These are phyloP conservation scores for Mycoemilia scoparia DNA, from an alignment of 192 early-diverging fungal species.

Conservation along the genomic window DNA sequence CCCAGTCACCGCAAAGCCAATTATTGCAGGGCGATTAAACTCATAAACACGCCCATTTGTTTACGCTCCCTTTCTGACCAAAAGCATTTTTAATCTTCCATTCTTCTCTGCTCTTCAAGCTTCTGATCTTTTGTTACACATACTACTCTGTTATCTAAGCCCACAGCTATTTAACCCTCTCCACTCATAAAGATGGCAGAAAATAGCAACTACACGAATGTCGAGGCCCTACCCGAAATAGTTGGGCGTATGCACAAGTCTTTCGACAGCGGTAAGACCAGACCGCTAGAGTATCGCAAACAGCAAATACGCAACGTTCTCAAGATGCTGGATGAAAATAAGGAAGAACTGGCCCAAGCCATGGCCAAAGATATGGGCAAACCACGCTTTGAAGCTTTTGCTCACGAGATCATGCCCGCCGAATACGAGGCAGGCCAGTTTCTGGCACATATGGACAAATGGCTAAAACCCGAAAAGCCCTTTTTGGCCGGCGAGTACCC, in stretches of 20 bases:
- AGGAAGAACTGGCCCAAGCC: slow-evolving; percentile 32
- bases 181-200: too few relatives aligned
- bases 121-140: too few relatives aligned
- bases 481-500: slow-evolving; percentile 10
- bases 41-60: too few relatives aligned
- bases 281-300: slow-evolving; percentile 11
- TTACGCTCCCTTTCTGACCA: too few relatives aligned
- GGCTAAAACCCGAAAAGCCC: slow-evolving; percentile 29
- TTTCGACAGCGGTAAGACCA: slow-evolving; percentile 21
- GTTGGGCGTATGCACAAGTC: slow-evolving; percentile 18
- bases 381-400: slow-evolving; percentile 25
- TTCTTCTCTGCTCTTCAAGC: too few relatives aligned
- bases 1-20: too few relatives aligned
- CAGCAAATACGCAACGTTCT: slow-evolving; percentile 45
- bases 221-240: slow-evolving; percentile 21
- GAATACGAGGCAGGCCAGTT: slow-evolving; percentile 33
- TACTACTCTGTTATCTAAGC: too few relatives aligned
- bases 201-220: slow-evolving; percentile 25
- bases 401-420: slow-evolving; percentile 33
- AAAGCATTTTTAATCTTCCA: too few relatives aligned
- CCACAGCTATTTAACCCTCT: too few relatives aligned
- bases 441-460: slow-evolving; percentile 39
- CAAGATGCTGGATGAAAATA: slow-evolving; percentile 38
- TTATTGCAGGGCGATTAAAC: too few relatives aligned
- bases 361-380: slow-evolving; percentile 39